Conservation (phyloP, 441 rosid genomes). For the Mallotus japonicus region DNA sequence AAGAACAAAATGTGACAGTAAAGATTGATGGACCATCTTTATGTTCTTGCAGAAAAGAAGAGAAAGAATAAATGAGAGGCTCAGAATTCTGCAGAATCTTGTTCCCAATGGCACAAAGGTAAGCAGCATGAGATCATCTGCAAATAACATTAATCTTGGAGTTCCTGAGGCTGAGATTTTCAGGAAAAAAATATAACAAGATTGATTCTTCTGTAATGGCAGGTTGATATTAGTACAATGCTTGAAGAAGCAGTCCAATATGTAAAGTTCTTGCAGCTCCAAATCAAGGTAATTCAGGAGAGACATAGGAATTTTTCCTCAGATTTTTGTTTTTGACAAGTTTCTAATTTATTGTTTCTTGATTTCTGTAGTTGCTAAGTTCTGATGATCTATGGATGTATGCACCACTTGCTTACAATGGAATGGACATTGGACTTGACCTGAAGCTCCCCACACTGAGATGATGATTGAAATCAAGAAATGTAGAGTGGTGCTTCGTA, state of each 20-base stretch:
- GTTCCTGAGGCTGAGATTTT: neutral
- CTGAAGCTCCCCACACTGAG: conserved; percentile 32
- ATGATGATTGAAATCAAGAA: conserved; percentile 21
- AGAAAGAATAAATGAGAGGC: conserved; percentile 69
- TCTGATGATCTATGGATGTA: conserved; percentile 77
- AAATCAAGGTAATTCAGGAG: conserved; percentile 54
- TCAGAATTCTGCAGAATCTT: conserved; percentile 59
- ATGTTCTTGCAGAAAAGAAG: conserved; percentile 61
- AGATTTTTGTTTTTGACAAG: no score
- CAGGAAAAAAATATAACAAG: neutral
- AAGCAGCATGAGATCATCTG: neutral
- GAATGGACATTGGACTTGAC: conserved; percentile 70
- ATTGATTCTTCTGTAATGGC: conserved; percentile 18
- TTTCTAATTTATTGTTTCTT: conserved; percentile 12
- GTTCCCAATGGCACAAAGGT: conserved; percentile 87
- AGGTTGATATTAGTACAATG: conserved; percentile 88
- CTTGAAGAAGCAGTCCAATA: conserved; percentile 76
- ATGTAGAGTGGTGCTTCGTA: neutral
- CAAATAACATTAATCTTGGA: neutral
- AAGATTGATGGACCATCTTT: conserved; percentile 12
- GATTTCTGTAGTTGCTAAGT: conserved; percentile 52
- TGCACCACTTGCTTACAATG: conserved; percentile 78
- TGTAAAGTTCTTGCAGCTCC: conserved; percentile 76
- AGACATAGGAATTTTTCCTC: neutral
- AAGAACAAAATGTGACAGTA: neutral